A percentile compares a stretch with the other conserved stretches of the same genome.
Evolutionary conservation across 176 grass and related monocot species (phyloP).

Genomic region (Melocanna baccifera): DNA sequence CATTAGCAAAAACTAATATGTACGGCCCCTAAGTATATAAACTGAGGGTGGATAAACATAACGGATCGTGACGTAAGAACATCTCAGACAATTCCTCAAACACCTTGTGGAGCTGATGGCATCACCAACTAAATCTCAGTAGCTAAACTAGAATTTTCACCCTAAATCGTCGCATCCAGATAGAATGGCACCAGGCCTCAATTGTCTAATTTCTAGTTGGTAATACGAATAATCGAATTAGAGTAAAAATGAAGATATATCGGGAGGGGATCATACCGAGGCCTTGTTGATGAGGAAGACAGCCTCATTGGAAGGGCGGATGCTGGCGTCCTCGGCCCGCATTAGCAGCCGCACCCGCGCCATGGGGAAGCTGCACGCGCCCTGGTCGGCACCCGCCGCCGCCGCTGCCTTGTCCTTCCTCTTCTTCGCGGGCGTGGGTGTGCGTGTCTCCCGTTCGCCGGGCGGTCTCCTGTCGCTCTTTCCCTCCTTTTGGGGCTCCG

Average conservation of each 20-base stretch:
- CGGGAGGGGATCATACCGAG: slow-evolving; percentile 35
- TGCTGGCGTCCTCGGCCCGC: slow-evolving; percentile 50
- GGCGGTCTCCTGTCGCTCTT: slow-evolving; percentile 18
- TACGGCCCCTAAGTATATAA: not conserved
- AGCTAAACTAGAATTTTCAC: not conserved
- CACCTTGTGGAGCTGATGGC: not conserved
- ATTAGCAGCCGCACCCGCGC: slow-evolving; percentile 60
- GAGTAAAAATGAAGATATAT: not conserved
- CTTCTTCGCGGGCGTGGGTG: slow-evolving; percentile 35
- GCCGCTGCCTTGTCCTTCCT: slow-evolving; percentile 17
- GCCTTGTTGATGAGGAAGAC: slow-evolving; percentile 95
- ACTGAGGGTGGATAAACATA: not conserved
- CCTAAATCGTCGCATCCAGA: not conserved
- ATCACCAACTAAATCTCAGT: not conserved
- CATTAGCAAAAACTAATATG: too few relatives aligned
- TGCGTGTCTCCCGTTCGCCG: not conserved
- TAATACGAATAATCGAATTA: not conserved
- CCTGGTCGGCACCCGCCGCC: not conserved
- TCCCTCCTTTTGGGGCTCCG: not conserved
- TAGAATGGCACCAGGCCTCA: not conserved
- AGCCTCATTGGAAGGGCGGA: slow-evolving; percentile 50
- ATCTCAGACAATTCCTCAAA: not conserved
- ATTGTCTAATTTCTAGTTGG: not conserved
- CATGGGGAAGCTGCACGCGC: slow-evolving; percentile 60
- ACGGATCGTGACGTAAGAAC: not conserved